Base-by-base conservation (phyloP, 305 asterid species). In the Euphrasia arctica region DNA sequence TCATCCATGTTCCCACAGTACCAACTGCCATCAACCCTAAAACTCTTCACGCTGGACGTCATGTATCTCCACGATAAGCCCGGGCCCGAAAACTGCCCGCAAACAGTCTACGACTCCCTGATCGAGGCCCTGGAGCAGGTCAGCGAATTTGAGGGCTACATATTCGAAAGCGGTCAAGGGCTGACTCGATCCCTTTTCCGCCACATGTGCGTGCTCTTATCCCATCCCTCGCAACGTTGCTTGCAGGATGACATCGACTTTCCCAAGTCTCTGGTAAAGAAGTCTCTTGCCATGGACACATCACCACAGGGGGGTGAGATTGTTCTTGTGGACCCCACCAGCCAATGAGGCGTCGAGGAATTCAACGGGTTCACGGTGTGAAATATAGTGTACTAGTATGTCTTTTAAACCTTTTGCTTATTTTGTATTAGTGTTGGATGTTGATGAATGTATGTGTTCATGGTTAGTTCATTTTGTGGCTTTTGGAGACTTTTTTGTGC, bases 51-150 rank as follows among this genome's bases (percentile, higher is more conserved):
- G 32, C 64, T 94, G 78, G 97, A 90, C 48, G 95, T 86, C 25
- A 67, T 92, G 67, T 94, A 90, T 83, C 91, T 94, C 56, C 99
- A 94, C 27, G 95, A 94, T 87, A 88, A 85, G 73, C 99, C 97
- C 0, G 96, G 95, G 67, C 96, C 96, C 0, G 90, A 83, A 9
- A 93, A 93, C 62, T 93, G 99, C 62, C 97, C 99, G 42, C 99
- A 93, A 72, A 71, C 42, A 50, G 97, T 90, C 67, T 90, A 84
- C 6, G 99, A 93, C 63, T 80, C 91, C 58, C 93, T 94, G 5
- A 97, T 94, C 13, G 99, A 90, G 31, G 96, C 96, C 67, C 93
- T 90, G 8, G 97, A 94, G 69, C 82, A 65, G 27, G 80, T 88
- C 71, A 82, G 91, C 32, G 95, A 90, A 68, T 81, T 75, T 3